Conservation (phyloP, 2,329 filamentous ascomycete genomes). For the Paecilomyces sp. region DNA sequence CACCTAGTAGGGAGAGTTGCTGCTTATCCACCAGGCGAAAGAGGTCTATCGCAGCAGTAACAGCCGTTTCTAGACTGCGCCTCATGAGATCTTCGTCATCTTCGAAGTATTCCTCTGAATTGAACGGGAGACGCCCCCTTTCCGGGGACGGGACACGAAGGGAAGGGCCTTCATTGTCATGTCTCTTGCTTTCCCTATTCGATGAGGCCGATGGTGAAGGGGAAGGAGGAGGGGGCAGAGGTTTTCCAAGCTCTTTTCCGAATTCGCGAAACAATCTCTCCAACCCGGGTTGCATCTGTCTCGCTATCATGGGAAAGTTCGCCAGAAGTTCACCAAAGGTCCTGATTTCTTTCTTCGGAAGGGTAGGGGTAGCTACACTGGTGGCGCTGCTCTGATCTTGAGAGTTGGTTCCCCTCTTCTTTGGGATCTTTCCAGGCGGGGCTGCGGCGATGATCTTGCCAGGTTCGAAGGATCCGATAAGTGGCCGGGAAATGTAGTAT, state of each 20-base stretch:
- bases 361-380: slow-evolving; percentile 24
- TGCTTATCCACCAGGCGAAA: slow-evolving; percentile 96
- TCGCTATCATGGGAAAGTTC: slow-evolving; percentile 89
- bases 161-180: slow-evolving; percentile 14
- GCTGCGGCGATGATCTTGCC: slow-evolving; percentile 64
- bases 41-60: slow-evolving; percentile 87
- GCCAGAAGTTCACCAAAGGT: slow-evolving; percentile 84
- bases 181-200: slow-evolving; percentile 45
- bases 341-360: slow-evolving; percentile 79
- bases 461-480: slow-evolving; percentile 77
- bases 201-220: slow-evolving; percentile 44
- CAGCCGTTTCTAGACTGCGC: slow-evolving; percentile 79
- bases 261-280: slow-evolving; percentile 90
- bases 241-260: slow-evolving; percentile 74
- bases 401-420: slow-evolving; percentile 11
- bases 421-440: slow-evolving; percentile 35
- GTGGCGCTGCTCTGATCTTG: slow-evolving; percentile 22
- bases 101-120: slow-evolving; percentile 66
- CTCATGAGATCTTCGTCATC: slow-evolving; percentile 91
- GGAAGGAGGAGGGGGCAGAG: slow-evolving; percentile 64
- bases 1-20: slow-evolving; percentile 82
- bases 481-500: slow-evolving; percentile 87
- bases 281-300: slow-evolving; percentile 89
- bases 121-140: slow-evolving; percentile 39
- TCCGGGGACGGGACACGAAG: slow-evolving; percentile 18